These are phyloP conservation scores for Corchorus capsularis DNA, from an alignment of 345 rosid genomes.

Conservation along the genomic window DNA sequence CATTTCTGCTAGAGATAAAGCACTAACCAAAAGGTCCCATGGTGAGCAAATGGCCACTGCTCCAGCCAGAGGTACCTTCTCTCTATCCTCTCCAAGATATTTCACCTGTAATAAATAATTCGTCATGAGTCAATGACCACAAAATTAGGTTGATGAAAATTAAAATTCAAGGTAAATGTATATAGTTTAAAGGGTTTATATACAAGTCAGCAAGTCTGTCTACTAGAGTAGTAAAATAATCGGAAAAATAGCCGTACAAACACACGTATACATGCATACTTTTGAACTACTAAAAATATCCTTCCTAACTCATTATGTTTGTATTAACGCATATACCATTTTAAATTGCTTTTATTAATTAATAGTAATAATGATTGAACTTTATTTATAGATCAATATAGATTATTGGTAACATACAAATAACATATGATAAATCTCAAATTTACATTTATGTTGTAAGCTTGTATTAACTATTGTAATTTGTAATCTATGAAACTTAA, in stretches of 20 bases:
- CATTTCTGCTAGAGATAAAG: background rate
- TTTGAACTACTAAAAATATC: too few species aligned
- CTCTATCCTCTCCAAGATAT: conserved; percentile 91
- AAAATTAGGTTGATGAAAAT: background rate
- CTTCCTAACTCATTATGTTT: too few species aligned
- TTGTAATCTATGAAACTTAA: too few species aligned
- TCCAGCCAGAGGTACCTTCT: conserved; percentile 68
- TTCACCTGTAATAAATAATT: conserved; percentile 60
- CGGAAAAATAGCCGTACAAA: background rate
- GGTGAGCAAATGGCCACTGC: conserved; percentile 88
- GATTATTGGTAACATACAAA: too few species aligned
- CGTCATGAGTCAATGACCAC: background rate
- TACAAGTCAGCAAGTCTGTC: background rate
- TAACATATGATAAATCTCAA: too few species aligned
- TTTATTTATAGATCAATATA: too few species aligned
- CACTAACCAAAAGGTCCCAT: conserved; percentile 94
- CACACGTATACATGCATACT: background rate
- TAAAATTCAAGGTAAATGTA: background rate
- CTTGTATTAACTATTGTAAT: too few species aligned
- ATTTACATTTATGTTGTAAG: too few species aligned
- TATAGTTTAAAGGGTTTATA: background rate
- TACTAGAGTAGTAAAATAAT: background rate
- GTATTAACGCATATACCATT: too few species aligned
- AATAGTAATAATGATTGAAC: too few species aligned
- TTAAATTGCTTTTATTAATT: too few species aligned